A percentile compares a stretch with the other conserved stretches of the same genome.
Conservation (phyloP, 164 flowering plant species). For the Nymphaea thermarum region DNA sequence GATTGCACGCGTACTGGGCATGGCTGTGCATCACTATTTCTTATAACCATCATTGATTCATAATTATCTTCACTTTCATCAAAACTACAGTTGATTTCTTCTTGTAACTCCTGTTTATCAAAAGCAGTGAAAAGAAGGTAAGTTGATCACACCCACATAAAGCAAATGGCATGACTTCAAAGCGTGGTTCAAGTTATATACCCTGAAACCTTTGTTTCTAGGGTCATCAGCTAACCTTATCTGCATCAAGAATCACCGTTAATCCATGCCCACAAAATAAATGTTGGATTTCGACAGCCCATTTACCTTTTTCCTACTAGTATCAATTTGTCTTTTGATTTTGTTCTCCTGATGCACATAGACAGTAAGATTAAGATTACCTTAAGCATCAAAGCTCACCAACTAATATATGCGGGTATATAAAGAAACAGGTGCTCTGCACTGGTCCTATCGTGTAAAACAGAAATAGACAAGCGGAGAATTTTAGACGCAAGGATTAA, state of each 20-base stretch:
- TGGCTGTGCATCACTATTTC: slow-evolving; percentile 23
- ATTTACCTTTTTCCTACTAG: slow-evolving; percentile 46
- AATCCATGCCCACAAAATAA: background rate
- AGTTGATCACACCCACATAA: background rate
- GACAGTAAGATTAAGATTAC: background rate
- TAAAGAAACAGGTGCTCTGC: background rate
- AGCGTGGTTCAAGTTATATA: slow-evolving; percentile 7
- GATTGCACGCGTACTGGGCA: slow-evolving; percentile 24
- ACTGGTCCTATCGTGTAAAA: too few relatives aligned
- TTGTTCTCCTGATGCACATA: slow-evolving; percentile 30
- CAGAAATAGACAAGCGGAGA: background rate
- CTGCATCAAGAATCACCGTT: background rate
- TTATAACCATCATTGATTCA: slow-evolving; percentile 18
- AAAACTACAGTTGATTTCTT: slow-evolving; percentile 19
- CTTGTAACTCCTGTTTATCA: slow-evolving; percentile 20
- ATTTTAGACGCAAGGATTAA: background rate
- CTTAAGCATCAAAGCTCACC: too few relatives aligned
- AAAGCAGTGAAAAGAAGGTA: background rate
- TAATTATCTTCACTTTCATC: slow-evolving; percentile 23
- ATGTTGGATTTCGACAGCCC: background rate
- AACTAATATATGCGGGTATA: background rate
- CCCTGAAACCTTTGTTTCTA: slow-evolving; percentile 20
- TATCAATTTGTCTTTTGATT: slow-evolving; percentile 35
- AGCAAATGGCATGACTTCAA: background rate
- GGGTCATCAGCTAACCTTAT: slow-evolving; percentile 11